Evolutionary conservation across 1,284 basidiomycete genomes (phyloP).

Genomic region (Fistulinella cinereoalba): DNA sequence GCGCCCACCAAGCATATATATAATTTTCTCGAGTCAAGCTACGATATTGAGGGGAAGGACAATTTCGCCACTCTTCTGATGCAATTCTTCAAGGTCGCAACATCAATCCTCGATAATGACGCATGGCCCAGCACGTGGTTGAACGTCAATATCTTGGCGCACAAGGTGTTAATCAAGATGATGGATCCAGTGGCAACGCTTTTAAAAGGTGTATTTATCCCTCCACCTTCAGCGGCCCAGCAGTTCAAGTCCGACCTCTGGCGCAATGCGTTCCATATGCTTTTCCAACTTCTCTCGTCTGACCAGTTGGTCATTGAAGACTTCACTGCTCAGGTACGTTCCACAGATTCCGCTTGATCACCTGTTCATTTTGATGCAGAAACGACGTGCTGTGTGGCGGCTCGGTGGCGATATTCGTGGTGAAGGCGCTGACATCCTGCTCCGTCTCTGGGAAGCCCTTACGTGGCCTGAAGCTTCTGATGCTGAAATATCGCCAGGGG

Average conservation of each 20-base stretch:
- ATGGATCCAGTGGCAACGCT: slow-evolving; percentile 80
- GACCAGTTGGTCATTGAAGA: slow-evolving; percentile 93
- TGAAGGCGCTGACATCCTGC: slow-evolving; percentile 84
- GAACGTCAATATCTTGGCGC: slow-evolving; percentile 87
- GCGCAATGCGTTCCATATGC: slow-evolving; percentile 78
- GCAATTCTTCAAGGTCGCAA: slow-evolving; percentile 79
- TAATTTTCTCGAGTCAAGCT: slow-evolving; percentile 73
- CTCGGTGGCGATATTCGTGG: slow-evolving; percentile 93
- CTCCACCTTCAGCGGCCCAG: slow-evolving; percentile 57
- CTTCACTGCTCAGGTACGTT: slow-evolving; percentile 79
- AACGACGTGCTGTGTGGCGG: slow-evolving; percentile 93
- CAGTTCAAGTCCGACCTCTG: slow-evolving; percentile 81
- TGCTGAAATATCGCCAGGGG: slow-evolving; percentile 58
- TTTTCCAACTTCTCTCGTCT: slow-evolving; percentile 84
- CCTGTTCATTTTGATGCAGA: slow-evolving; percentile 46
- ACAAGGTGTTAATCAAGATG: slow-evolving; percentile 87
- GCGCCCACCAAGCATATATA: slow-evolving; percentile 77
- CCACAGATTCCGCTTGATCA: slow-evolving; percentile 1
- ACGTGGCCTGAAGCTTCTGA: slow-evolving; percentile 69
- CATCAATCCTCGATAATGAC: slow-evolving; percentile 83
- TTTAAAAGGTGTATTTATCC: slow-evolving; percentile 81
- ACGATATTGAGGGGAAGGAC: slow-evolving; percentile 86
- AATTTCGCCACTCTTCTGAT: slow-evolving; percentile 70
- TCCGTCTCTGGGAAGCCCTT: slow-evolving; percentile 85
- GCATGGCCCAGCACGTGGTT: slow-evolving; percentile 93